Base-by-base conservation (phyloP, 306 rosid genomes). In the Nissolia schottii region DNA sequence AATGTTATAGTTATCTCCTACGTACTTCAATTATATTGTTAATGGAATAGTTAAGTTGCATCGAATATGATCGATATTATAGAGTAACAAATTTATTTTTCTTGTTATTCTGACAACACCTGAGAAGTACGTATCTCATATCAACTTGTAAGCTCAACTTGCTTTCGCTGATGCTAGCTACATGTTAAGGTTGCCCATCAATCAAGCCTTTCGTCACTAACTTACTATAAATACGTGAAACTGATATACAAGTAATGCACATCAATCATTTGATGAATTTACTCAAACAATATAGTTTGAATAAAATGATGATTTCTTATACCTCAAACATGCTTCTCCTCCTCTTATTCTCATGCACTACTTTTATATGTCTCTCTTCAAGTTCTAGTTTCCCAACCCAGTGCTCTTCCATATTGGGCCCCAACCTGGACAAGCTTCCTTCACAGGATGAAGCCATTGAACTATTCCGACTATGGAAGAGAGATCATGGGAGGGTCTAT, bases 401-500 rank as follows among this genome's bases (percentile, higher is more conserved):
- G 14, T 70, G 69, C 56, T 78, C 86, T 45, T 76, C 89, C 16
- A 82, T 86, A 27, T 19, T 57, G 24, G 75, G 75, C 25, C 19
- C 70, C 3, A 76, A 76, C 54, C 62, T 67, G 11, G 81, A 80
- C 45, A 73, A 58, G 41, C 61, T 53, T 29, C 89, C 84, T 12
- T 57, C 85, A 7, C 82, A 74, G 51, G 81, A 81, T 40, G 49
- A 75, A 57, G 69, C 77, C 5, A 68, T 72, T 19, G 70, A 80
- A 77, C 53, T 86, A 5, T 86, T 89, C 64, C 84, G 73, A 56
- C 38, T 8, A 19, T 86, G 91, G 95, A 82, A 27, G 63, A 72
- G 41, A 66, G 79, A 89, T 66, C 76, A 82, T 77, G 76, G 53
- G 24, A 45, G 77, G 59, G 87, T 75, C 22, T 86, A 84, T 77